These are phyloP conservation scores for Hemileccinum rubropunctum DNA, from an alignment of 768 basidiomycete genomes.

Conservation along the genomic window DNA sequence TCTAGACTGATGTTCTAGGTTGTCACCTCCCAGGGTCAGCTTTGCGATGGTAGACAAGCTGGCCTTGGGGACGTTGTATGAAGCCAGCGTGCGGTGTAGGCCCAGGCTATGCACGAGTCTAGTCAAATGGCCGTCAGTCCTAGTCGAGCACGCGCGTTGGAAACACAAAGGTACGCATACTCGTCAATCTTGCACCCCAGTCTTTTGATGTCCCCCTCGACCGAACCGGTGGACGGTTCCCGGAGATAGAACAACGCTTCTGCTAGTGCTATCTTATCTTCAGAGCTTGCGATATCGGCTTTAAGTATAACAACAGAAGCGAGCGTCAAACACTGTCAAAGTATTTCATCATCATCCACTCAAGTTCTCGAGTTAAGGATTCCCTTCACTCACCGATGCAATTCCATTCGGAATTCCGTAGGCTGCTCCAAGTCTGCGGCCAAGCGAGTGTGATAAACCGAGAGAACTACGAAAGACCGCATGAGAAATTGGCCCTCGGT, in stretches of 20 bases:
- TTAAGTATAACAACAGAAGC: constrained; percentile 60
- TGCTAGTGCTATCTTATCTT: constrained; percentile 61
- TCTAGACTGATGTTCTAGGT: constrained; percentile 34
- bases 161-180: constrained; percentile 35
- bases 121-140: constrained; percentile 7
- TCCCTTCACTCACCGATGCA: constrained; percentile 55
- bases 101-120: constrained; percentile 64
- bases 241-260: constrained; percentile 55
- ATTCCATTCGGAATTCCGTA: constrained; percentile 82
- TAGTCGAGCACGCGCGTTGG: not conserved
- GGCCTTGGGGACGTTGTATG: constrained; percentile 61
- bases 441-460: constrained; percentile 75
- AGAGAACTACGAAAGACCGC: constrained; percentile 41
- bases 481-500: not conserved
- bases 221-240: constrained; percentile 57
- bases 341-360: not conserved
- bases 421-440: constrained; percentile 68
- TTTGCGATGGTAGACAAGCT: constrained; percentile 54
- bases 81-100: constrained; percentile 51
- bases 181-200: constrained; percentile 53
- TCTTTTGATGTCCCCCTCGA: constrained; percentile 57
- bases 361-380: constrained; percentile 7
- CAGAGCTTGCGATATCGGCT: constrained; percentile 53
- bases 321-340: constrained; percentile 64
- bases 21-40: constrained; percentile 24